Conservation (phyloP, 768 basidiomycete genomes). For the Daedaleopsis nitida region DNA sequence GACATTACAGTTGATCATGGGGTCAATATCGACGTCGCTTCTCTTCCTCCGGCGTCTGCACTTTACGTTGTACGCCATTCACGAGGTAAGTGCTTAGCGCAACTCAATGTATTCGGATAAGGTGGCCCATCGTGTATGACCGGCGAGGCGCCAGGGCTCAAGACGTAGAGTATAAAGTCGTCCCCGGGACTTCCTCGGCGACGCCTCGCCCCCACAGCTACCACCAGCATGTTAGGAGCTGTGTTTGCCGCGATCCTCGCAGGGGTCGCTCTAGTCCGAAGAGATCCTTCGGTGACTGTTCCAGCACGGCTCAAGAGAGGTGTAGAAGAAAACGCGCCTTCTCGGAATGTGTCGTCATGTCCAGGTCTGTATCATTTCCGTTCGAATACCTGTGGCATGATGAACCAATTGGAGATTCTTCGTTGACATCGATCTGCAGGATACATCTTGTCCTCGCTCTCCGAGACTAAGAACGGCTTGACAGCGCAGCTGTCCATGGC, state of each 20-base stretch:
- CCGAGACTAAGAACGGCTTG: slow-evolving; percentile 49
- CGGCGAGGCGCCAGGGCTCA: not conserved
- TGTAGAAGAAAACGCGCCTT: slow-evolving; percentile 12
- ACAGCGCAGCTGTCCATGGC: slow-evolving; percentile 56
- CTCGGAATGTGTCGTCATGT: slow-evolving; percentile 31
- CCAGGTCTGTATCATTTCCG: slow-evolving; percentile 23
- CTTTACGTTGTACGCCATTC: no score
- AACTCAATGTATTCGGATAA: no score
- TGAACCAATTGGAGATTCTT: not conserved
- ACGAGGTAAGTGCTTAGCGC: no score
- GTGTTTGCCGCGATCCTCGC: slow-evolving; percentile 16
- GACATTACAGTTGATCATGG: not conserved
- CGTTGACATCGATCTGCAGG: slow-evolving; percentile 38
- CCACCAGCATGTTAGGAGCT: slow-evolving; percentile 11
- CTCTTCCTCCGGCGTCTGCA: not conserved
- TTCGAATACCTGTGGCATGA: not conserved
- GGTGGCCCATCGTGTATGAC: no score
- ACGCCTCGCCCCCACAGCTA: slow-evolving; percentile 11
- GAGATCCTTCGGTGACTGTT: slow-evolving; percentile 13
- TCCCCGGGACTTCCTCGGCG: slow-evolving; percentile 13
- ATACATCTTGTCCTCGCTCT: slow-evolving; percentile 50
- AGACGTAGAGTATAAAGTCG: slow-evolving; percentile 12
- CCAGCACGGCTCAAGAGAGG: not conserved
- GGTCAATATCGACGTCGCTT: not conserved
- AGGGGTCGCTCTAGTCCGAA: slow-evolving; percentile 4